A percentile compares a stretch with the other conserved stretches of the same genome.
Evolutionary conservation across 768 basidiomycete genomes (phyloP).

Genomic region (Calocera viscosa): DNA sequence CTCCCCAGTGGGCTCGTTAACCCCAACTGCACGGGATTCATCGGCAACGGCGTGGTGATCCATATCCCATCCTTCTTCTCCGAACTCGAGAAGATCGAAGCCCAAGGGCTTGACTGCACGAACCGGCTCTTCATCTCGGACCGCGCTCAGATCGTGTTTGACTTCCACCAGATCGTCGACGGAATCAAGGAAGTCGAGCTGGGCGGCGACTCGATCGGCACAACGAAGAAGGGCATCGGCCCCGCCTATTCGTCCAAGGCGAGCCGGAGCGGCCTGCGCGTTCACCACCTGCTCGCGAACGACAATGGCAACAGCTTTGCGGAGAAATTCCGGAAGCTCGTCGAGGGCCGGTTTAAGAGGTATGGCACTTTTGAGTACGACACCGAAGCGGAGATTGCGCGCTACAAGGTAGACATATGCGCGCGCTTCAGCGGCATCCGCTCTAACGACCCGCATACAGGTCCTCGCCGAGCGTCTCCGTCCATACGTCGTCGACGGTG

Average conservation of each 20-base stretch:
- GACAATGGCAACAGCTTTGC: conserved; percentile 49
- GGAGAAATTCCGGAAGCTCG: conserved; percentile 82
- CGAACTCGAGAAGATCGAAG: conserved; percentile 75
- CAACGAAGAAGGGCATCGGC: conserved; percentile 96
- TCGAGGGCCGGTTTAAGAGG: conserved; percentile 94
- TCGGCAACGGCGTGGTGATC: conserved; percentile 92
- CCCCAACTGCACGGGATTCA: conserved; percentile 67
- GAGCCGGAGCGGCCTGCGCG: conserved; percentile 84
- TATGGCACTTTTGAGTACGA: conserved; percentile 98
- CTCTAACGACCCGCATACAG: conserved; percentile 30
- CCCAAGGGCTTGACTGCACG: conserved; percentile 76
- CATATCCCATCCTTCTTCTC: conserved; percentile 90
- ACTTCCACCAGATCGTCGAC: conserved; percentile 99
- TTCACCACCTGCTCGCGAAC: conserved; percentile 90
- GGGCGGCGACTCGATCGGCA: conserved; percentile 89
- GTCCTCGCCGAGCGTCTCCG: conserved; percentile 67
- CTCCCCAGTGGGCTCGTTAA: conserved; percentile 87
- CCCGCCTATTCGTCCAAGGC: conserved; percentile 98
- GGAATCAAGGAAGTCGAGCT: conserved; percentile 96
- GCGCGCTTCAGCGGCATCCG: background rate
- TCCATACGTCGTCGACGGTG: conserved; percentile 83
- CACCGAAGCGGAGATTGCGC: conserved; percentile 86
- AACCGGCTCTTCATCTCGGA: conserved; percentile 85
- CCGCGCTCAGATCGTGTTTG: conserved; percentile 92
- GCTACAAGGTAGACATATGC: conserved; percentile 59